Percentiles rank a stretch among this genome's conserved stretches.
Evolutionary conservation across 768 basidiomycete genomes (phyloP).

Genomic region (Amanita jacksonii): DNA sequence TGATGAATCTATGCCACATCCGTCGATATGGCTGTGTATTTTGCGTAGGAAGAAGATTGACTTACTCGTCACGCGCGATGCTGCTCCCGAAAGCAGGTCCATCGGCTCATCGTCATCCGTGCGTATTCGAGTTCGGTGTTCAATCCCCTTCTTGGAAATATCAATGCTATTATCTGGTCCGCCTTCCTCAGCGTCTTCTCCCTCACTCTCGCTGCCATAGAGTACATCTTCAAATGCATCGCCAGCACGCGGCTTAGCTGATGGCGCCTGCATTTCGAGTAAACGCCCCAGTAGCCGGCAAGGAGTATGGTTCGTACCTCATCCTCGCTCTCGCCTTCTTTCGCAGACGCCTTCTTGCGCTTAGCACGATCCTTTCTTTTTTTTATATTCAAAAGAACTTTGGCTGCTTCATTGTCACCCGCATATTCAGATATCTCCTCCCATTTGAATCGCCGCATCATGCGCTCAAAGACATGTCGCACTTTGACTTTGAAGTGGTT

Average conservation of each 20-base stretch:
- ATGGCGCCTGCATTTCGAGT: constrained; percentile 26
- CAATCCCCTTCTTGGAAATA: constrained; percentile 24
- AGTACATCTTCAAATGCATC: constrained; percentile 96
- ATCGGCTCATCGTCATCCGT: constrained; percentile 90
- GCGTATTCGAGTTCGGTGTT: constrained; percentile 55
- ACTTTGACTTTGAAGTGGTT: constrained; percentile 98
- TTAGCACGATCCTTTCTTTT: constrained; percentile 93
- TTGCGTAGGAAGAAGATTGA: constrained; percentile 11
- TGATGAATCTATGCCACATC: constrained; percentile 26
- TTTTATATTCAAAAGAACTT: constrained; percentile 89
- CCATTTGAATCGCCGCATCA: constrained; percentile 86
- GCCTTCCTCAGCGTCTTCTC: constrained; percentile 64
- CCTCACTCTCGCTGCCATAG: constrained; percentile 92
- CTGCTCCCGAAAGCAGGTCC: constrained; percentile 82
- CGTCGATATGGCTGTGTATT: not conserved
- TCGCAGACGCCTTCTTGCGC: constrained; percentile 63
- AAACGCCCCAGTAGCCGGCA: not conserved
- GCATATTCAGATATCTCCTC: constrained; percentile 71
- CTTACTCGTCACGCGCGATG: constrained; percentile 62
- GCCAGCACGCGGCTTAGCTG: constrained; percentile 47
- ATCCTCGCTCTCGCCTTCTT: constrained; percentile 39
- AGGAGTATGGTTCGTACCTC: constrained; percentile 1
- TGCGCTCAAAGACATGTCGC: constrained; percentile 92
- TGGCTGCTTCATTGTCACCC: constrained; percentile 72
- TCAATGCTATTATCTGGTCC: constrained; percentile 19